phyloP scores from a whole-genome alignment of 306 rosid genomes.

The Lathyrus sativus region DNA sequence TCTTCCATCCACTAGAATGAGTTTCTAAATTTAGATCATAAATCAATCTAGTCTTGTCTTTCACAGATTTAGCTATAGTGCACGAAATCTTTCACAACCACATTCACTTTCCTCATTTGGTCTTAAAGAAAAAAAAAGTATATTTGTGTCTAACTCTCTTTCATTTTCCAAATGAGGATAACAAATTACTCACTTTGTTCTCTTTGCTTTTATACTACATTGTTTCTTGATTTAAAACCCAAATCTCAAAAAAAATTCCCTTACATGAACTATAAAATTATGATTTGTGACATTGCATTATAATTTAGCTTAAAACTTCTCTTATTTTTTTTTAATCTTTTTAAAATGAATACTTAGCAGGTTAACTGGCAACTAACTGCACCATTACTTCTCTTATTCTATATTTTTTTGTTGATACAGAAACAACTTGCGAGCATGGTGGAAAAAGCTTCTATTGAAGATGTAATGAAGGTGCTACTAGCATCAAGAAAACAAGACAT shows the following conservation, averaged over 20 bases:
- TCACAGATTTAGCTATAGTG: constrained; percentile 42
- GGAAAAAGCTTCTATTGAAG: constrained; percentile 93
- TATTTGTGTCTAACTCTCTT: constrained; percentile 9
- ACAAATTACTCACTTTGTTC: constrained; percentile 2
- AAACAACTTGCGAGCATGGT: constrained; percentile 98
- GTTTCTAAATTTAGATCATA: constrained; percentile 58
- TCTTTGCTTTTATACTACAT: background rate
- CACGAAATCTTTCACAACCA: constrained; percentile 46
- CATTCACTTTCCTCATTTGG: constrained; percentile 81
- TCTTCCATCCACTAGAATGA: constrained; percentile 28
- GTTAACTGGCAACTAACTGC: too few relatives aligned
- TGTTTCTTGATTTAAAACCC: background rate
- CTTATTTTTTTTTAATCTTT: too few relatives aligned
- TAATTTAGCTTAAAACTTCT: too few relatives aligned
- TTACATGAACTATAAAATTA: too few relatives aligned
- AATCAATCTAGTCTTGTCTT: constrained; percentile 52
- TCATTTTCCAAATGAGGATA: constrained; percentile 3
- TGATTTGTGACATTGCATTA: too few relatives aligned
- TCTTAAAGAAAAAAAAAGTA: constrained; percentile 28
- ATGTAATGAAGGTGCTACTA: constrained; percentile 89
- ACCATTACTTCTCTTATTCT: too few relatives aligned
- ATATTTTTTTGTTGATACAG: constrained; percentile 41
- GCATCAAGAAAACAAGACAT: constrained; percentile 98
- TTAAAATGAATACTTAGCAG: too few relatives aligned
- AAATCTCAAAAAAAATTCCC: background rate